These are phyloP conservation scores for Phyllosticta paracitricarpa DNA, from an alignment of 2,329 filamentous ascomycete species.

Conservation along the genomic window DNA sequence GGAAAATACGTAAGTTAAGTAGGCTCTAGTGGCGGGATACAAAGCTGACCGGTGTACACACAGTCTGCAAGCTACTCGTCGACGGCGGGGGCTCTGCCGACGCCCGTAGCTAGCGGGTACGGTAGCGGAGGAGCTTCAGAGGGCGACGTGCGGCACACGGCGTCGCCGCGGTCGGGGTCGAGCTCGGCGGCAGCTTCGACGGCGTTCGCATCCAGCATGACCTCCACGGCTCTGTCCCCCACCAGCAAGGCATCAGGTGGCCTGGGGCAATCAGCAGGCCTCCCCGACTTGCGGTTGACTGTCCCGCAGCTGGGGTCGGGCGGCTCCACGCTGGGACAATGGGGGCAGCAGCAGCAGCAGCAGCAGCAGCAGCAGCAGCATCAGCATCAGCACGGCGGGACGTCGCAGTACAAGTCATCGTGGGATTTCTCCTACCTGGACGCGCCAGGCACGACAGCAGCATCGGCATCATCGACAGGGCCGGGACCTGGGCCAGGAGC, in stretches of 20 bases:
- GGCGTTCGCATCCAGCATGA: constrained; percentile 32
- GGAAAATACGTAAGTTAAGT: constrained; percentile 69
- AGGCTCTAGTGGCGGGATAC: not conserved
- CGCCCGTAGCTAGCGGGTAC: constrained; percentile 23
- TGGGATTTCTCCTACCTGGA: constrained; percentile 29
- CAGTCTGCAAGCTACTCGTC: constrained; percentile 62
- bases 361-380: constrained; percentile 11
- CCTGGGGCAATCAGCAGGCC: constrained; percentile 25
- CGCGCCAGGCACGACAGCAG: constrained; percentile 19
- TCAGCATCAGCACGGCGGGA: not conserved
- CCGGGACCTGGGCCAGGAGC: constrained; percentile 9
- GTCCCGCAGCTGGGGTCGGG: constrained; percentile 24
- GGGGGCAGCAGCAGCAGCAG: constrained; percentile 12
- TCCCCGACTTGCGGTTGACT: constrained; percentile 18
- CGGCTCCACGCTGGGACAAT: constrained; percentile 24
- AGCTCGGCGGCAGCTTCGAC: constrained; percentile 35
- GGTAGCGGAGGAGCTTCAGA: constrained; percentile 36
- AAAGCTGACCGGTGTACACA: constrained; percentile 7
- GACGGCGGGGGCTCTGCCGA: constrained; percentile 42
- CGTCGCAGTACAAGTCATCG: constrained; percentile 13
- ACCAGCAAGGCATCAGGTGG: constrained; percentile 31
- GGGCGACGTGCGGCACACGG: constrained; percentile 36
- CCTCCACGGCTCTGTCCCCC: constrained; percentile 36
- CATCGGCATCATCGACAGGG: not conserved
- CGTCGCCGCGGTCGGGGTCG: constrained; percentile 39